These are phyloP conservation scores for Fimicolochytrium jonesii DNA, from an alignment of 192 early-diverging fungal genomes.

Conservation along the genomic window DNA sequence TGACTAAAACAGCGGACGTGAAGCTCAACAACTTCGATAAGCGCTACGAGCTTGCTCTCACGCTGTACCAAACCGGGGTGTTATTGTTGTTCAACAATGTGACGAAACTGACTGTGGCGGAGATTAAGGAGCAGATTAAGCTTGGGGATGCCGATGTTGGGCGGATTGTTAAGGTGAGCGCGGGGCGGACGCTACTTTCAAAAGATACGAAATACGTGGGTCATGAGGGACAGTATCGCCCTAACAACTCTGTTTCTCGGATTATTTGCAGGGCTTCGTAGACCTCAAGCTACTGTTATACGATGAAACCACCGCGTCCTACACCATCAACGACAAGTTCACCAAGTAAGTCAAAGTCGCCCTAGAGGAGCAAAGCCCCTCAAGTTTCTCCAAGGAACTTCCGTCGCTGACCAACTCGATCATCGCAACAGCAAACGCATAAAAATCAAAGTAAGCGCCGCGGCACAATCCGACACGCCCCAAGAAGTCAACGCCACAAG, in stretches of 20 bases:
- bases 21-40: constrained; percentile 63
- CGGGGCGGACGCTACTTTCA: too few species aligned
- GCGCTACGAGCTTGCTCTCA: constrained; percentile 73
- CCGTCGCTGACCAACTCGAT: too few species aligned
- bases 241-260: neutral
- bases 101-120: constrained; percentile 38
- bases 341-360: constrained; percentile 45
- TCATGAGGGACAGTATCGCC: too few species aligned
- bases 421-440: constrained; percentile 71
- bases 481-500: constrained; percentile 57
- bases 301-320: neutral
- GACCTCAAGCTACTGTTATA: constrained; percentile 48
- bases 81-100: constrained; percentile 65
- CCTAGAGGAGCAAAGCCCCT: too few species aligned
- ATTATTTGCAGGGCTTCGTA: constrained; percentile 39
- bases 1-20: constrained; percentile 71
- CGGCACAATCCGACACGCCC: constrained; percentile 54
- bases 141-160: constrained; percentile 51
- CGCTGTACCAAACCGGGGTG: constrained; percentile 66
- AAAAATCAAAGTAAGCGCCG: constrained; percentile 69
- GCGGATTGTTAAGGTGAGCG: constrained; percentile 53
- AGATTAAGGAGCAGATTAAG: constrained; percentile 54
- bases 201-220: too few species aligned
- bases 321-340: constrained; percentile 47
- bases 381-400: too few species aligned